phyloP scores from a whole-genome alignment of 768 basidiomycete genomes.

The Cystofilobasidium capitatum region DNA sequence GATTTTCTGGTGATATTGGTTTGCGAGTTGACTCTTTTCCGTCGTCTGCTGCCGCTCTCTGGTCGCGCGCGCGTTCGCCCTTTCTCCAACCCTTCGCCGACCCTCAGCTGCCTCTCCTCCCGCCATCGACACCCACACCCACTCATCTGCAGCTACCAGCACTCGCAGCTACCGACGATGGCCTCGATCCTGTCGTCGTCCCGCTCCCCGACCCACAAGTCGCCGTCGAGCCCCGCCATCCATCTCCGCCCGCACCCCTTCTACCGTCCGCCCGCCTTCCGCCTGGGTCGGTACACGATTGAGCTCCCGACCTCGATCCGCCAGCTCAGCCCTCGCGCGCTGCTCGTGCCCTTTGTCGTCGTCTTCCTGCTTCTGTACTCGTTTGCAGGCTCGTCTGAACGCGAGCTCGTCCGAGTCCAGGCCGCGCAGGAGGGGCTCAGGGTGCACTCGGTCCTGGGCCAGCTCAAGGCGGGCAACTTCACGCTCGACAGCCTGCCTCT shows the following conservation, averaged over 20 bases:
- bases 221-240: background rate
- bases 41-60: no score
- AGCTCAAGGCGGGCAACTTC: background rate
- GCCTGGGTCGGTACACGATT: background rate
- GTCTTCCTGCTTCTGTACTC: background rate
- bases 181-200: background rate
- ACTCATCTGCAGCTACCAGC: background rate
- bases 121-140: background rate
- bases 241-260: background rate
- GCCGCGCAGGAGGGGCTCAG: background rate
- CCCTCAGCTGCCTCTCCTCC: background rate
- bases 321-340: background rate
- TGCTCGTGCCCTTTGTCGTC: background rate
- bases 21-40: no score
- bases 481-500: background rate
- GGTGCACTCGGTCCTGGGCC: background rate
- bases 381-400: background rate
- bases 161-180: background rate
- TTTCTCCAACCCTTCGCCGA: background rate
- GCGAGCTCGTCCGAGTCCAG: background rate
- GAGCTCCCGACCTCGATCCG: background rate
- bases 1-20: no score
- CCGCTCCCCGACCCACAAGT: background rate
- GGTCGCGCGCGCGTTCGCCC: background rate
- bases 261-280: background rate